These are phyloP conservation scores for Colletotrichum musae DNA, from an alignment of 2,329 filamentous ascomycete genomes.

Conservation along the genomic window DNA sequence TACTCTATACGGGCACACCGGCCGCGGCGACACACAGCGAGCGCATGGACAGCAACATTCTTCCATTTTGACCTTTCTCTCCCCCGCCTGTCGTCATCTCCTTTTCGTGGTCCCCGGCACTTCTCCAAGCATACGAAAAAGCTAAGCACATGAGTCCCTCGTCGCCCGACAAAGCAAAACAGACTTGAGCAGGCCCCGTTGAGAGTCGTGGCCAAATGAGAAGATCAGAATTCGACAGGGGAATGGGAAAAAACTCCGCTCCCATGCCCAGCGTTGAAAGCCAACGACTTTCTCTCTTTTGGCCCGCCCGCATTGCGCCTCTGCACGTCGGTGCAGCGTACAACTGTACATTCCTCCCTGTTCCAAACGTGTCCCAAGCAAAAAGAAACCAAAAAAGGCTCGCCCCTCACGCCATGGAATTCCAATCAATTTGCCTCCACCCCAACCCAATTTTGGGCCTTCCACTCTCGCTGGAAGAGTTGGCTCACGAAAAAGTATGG, in stretches of 20 bases:
- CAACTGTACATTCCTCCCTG: constrained; percentile 23
- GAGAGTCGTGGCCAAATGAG: constrained; percentile 13
- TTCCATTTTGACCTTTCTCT: no score
- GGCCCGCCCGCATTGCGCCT: constrained; percentile 37
- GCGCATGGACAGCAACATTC: no score
- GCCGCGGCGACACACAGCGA: no score
- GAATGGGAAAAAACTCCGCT: constrained; percentile 27
- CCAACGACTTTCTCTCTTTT: constrained; percentile 35
- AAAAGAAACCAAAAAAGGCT: constrained; percentile 12
- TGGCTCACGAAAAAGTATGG: constrained; percentile 74
- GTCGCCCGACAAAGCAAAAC: constrained; percentile 9
- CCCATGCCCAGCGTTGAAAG: constrained; percentile 36
- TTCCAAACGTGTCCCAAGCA: constrained; percentile 3
- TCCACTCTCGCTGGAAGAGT: constrained; percentile 71
- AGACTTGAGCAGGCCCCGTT: constrained; percentile 5
- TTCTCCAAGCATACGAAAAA: not conserved
- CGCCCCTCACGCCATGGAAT: constrained; percentile 4
- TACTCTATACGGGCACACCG: no score
- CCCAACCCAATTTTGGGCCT: constrained; percentile 49
- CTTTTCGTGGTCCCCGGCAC: no score
- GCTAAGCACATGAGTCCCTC: not conserved
- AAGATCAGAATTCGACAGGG: constrained; percentile 6
- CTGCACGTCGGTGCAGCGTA: constrained; percentile 23
- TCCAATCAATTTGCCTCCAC: not conserved
- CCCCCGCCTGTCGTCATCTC: no score